Percentiles rank a stretch among this genome's conserved stretches.
Evolutionary conservation across 371 early-diverging fungal genomes (phyloP).

Genomic region (Cokeromyces recurvatus): DNA sequence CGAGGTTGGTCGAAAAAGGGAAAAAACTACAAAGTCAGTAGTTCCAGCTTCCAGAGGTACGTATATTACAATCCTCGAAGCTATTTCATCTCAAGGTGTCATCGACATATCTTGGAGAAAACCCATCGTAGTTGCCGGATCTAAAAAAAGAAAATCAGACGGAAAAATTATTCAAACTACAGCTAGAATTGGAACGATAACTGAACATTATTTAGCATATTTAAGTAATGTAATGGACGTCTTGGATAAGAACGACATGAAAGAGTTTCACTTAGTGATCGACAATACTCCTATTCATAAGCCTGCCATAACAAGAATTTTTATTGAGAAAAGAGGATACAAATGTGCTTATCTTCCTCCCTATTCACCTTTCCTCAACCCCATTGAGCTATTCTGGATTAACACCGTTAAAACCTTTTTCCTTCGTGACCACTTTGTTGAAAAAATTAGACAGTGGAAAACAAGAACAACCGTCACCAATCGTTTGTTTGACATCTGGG

Average conservation of each 20-base stretch:
- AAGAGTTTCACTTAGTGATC: constrained; percentile 2
- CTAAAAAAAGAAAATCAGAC: constrained; percentile 7
- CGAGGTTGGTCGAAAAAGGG: constrained; percentile 11
- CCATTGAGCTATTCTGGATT: too few relatives aligned
- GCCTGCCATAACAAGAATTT: not conserved
- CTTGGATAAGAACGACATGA: not conserved
- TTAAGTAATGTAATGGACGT: constrained; percentile 4
- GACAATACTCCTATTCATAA: constrained; percentile 3
- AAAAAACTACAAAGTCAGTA: constrained; percentile 1
- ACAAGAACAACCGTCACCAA: too few relatives aligned
- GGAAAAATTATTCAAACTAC: not conserved
- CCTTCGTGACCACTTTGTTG: too few relatives aligned
- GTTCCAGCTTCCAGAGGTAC: constrained; percentile 5
- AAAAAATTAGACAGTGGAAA: too few relatives aligned
- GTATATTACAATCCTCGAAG: constrained; percentile 11
- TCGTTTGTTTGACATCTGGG: too few relatives aligned
- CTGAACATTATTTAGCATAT: not conserved
- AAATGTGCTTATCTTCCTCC: too few relatives aligned
- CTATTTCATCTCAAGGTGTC: constrained; percentile 8
- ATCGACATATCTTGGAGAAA: constrained; percentile 12
- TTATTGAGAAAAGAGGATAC: too few relatives aligned
- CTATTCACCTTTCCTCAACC: too few relatives aligned
- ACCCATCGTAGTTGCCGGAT: constrained; percentile 4
- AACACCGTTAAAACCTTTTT: too few relatives aligned
- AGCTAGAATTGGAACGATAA: too few relatives aligned